Evolutionary conservation across 1,284 basidiomycete genomes (phyloP).

Genomic region (Heterobasidion annosum): DNA sequence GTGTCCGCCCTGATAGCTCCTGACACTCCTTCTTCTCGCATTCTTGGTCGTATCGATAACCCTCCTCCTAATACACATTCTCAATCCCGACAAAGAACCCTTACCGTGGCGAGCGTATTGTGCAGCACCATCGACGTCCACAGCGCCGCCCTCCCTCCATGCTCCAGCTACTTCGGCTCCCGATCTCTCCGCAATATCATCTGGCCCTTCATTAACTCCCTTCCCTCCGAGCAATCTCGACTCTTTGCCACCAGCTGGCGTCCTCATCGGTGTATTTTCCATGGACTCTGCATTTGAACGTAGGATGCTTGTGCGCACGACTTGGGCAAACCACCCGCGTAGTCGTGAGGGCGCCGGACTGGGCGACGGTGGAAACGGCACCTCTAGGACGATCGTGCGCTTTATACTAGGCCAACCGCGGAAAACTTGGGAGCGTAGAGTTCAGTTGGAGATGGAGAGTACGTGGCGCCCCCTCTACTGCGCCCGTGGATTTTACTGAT

Average conservation of each 20-base stretch:
- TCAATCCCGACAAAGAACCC: conserved; percentile 94
- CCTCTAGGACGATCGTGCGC: conserved; percentile 81
- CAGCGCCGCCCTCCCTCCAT: conserved; percentile 28
- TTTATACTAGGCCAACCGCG: conserved; percentile 89
- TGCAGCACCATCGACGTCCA: conserved; percentile 46
- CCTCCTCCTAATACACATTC: conserved; percentile 80
- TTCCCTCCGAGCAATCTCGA: conserved; percentile 69
- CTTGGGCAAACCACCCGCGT: conserved; percentile 79
- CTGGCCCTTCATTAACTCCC: conserved; percentile 18
- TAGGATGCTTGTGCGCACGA: conserved; percentile 83
- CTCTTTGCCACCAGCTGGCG: conserved; percentile 75
- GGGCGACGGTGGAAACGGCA: conserved; percentile 67
- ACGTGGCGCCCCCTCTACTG: conserved; percentile 22
- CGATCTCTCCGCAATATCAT: conserved; percentile 28
- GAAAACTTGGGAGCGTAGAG: conserved; percentile 68
- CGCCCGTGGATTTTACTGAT: not conserved
- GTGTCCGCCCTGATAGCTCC: conserved; percentile 38
- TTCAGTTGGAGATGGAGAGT: conserved; percentile 91
- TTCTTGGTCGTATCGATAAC: conserved; percentile 72
- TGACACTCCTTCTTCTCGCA: conserved; percentile 63
- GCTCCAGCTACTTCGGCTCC: conserved; percentile 23
- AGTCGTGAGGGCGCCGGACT: conserved; percentile 65
- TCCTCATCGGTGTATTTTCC: conserved; percentile 90
- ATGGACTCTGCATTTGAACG: conserved; percentile 83
- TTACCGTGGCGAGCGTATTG: conserved; percentile 94